Evolutionary conservation across 2,329 filamentous ascomycete genomes (phyloP).

Genomic region (Diaporthe nobilis): DNA sequence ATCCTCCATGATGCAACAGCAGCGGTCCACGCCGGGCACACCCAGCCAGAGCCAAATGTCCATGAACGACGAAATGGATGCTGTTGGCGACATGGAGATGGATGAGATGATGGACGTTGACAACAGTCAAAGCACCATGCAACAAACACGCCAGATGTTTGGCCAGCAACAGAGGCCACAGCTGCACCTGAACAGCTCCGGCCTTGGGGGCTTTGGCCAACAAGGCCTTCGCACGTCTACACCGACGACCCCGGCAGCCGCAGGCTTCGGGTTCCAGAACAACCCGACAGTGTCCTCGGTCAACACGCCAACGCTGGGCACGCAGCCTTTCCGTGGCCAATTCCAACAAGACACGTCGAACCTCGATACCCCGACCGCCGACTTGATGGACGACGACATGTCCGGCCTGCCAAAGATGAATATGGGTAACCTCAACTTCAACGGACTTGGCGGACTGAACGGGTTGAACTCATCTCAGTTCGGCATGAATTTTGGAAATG

Average conservation of each 20-base stretch:
- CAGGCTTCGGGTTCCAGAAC: conserved; percentile 85
- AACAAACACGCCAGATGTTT: conserved; percentile 79
- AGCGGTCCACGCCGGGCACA: conserved; percentile 54
- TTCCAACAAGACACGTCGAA: conserved; percentile 56
- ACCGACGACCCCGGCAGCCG: conserved; percentile 85
- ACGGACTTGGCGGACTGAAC: conserved; percentile 50
- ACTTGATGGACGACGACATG: conserved; percentile 82
- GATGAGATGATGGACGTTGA: conserved; percentile 82
- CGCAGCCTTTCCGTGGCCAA: conserved; percentile 76
- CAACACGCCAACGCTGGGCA: conserved; percentile 92
- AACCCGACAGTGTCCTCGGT: conserved; percentile 98
- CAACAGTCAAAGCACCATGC: conserved; percentile 74
- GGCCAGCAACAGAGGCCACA: conserved; percentile 77
- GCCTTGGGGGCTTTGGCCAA: conserved; percentile 68
- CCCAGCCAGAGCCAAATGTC: conserved; percentile 46
- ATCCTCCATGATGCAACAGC: conserved; percentile 60
- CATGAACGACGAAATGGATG: conserved; percentile 79
- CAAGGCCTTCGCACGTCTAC: conserved; percentile 88
- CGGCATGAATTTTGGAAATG: conserved; percentile 68
- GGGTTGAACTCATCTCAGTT: conserved; percentile 58
- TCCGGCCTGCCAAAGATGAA: conserved; percentile 71
- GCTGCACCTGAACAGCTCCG: conserved; percentile 85
- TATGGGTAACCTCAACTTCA: conserved; percentile 72
- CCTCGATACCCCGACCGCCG: conserved; percentile 69
- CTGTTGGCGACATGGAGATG: conserved; percentile 96